Evolutionary conservation across 176 grass and related monocot species (phyloP).

Genomic region (Elymus sibiricus): DNA sequence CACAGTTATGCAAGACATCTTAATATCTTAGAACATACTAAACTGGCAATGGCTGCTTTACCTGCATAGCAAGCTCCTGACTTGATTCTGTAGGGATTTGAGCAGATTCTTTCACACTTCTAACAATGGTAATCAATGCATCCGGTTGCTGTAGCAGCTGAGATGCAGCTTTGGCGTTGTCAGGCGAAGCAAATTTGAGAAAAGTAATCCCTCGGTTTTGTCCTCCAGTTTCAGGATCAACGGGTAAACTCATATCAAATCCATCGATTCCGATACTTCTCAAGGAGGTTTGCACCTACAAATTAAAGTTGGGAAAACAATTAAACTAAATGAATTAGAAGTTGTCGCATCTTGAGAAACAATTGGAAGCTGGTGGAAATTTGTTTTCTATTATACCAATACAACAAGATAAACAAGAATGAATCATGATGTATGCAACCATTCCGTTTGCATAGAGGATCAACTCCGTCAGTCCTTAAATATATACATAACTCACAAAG

Average conservation of each 20-base stretch:
- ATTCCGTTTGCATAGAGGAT: background rate
- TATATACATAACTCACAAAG: background rate
- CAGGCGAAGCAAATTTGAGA: slow-evolving; percentile 52
- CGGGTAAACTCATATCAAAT: slow-evolving; percentile 47
- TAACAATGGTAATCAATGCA: slow-evolving; percentile 48
- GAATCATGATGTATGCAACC: background rate
- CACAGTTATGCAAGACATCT: background rate
- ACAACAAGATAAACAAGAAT: slow-evolving; percentile 13
- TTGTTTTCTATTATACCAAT: background rate
- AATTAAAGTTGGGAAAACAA: background rate
- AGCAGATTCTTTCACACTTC: slow-evolving; percentile 59
- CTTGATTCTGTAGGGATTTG: slow-evolving; percentile 31
- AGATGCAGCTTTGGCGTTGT: slow-evolving; percentile 58
- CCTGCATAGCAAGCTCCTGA: slow-evolving; percentile 50
- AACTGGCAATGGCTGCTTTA: slow-evolving; percentile 29
- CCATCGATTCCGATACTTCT: slow-evolving; percentile 60
- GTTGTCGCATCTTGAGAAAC: slow-evolving; percentile 4
- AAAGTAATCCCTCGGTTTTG: slow-evolving; percentile 64
- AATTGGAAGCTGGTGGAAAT: slow-evolving; percentile 2
- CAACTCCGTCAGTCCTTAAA: background rate
- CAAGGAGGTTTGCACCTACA: slow-evolving; percentile 53
- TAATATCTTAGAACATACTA: background rate
- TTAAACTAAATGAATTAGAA: slow-evolving; percentile 25
- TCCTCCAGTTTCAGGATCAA: slow-evolving; percentile 39
- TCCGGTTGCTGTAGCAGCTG: slow-evolving; percentile 51